A percentile compares a stretch with the other conserved stretches of the same genome.
Conservation (phyloP, 2,329 filamentous ascomycete genomes). For the Pseudogymnoascus sp. region DNA sequence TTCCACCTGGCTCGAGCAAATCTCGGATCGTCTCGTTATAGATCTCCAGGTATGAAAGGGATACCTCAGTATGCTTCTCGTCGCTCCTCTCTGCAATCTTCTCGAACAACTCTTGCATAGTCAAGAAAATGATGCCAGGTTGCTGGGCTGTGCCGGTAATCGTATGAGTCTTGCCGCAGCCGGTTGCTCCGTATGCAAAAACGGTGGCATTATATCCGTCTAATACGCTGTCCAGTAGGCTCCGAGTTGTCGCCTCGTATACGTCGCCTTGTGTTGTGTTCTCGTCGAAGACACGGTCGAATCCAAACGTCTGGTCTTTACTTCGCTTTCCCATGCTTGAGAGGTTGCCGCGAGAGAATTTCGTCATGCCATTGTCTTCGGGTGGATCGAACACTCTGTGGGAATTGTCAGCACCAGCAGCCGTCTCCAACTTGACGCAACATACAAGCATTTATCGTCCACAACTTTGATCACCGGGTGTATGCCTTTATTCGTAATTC, state of each 20-base stretch:
- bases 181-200: slow-evolving; percentile 95
- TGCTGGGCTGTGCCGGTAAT: slow-evolving; percentile 88
- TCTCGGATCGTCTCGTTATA: slow-evolving; percentile 99
- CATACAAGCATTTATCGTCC: slow-evolving; percentile 91
- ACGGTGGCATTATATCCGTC: slow-evolving; percentile 99
- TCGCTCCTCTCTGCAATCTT: slow-evolving; percentile 79
- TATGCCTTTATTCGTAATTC: slow-evolving; percentile 77
- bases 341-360: slow-evolving; percentile 74
- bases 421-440: slow-evolving; percentile 17
- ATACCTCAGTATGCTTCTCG: slow-evolving; percentile 83
- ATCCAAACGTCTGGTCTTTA: slow-evolving; percentile 96
- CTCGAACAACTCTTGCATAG: slow-evolving; percentile 98
- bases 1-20: slow-evolving; percentile 74
- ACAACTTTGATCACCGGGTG: slow-evolving; percentile 91
- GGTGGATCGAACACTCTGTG: slow-evolving; percentile 89
- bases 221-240: slow-evolving; percentile 85
- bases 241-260: slow-evolving; percentile 86
- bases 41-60: slow-evolving; percentile 92
- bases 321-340: slow-evolving; percentile 75
- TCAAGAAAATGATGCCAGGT: slow-evolving; percentile 95
- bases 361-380: slow-evolving; percentile 85
- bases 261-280: slow-evolving; percentile 87
- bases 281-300: slow-evolving; percentile 95
- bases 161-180: slow-evolving; percentile 97
- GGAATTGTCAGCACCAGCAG: slow-evolving; percentile 12